Evolutionary conservation across 2,329 filamentous ascomycete genomes (phyloP), one percentile per base, ranked within the genome.

Genomic region (Penicillium expansum): DNA sequence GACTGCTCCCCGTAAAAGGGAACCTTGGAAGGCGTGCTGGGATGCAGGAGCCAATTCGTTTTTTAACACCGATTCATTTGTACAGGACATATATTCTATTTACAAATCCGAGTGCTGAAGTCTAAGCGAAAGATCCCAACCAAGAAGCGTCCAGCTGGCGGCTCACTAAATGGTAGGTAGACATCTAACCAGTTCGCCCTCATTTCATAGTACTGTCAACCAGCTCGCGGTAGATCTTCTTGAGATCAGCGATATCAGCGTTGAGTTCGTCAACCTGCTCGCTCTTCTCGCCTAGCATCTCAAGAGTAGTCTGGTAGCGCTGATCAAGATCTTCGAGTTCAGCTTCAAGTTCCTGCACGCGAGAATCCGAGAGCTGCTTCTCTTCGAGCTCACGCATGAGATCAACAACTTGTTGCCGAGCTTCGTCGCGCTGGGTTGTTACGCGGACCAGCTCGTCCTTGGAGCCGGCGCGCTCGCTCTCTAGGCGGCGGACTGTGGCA

Each of bases 231-330:
- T 97, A 97, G 83, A 99, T 96, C 69, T 87, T 88, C 80, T 99
- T 99, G 72, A 99, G 82, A 79, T 99, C 94, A 63, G 86, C 81
- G 52, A 99, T 89, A 79, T 97, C 94, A 13, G 89, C 88, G 73
- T 83, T 86, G 64, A 99, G 79, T 80, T 99, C 94, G 70, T 96
- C 92, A 2, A 96, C 92, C 69, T 89, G 79, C 80, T 99, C 94
- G 74, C 91, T 96, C 83, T 96, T 96, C 83, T 99, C 94, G 1
- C 94, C 94, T 55, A 99, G 77, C 86, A 97, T 88, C 77, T 97
- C 92, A 52, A 99, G 80, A 58, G 91, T 95, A 14, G 92, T 94
- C 71, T 96, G 87, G 71, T 97, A 96, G 67, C 93, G 82, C 60
- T 85, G 80, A 67, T 90, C 87, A 62, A 97, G 79, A 41, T 85